Evolutionary conservation across 1,284 basidiomycete species (phyloP), one percentile per base, ranked within the genome.

Genomic region (Sparassis latifolia): DNA sequence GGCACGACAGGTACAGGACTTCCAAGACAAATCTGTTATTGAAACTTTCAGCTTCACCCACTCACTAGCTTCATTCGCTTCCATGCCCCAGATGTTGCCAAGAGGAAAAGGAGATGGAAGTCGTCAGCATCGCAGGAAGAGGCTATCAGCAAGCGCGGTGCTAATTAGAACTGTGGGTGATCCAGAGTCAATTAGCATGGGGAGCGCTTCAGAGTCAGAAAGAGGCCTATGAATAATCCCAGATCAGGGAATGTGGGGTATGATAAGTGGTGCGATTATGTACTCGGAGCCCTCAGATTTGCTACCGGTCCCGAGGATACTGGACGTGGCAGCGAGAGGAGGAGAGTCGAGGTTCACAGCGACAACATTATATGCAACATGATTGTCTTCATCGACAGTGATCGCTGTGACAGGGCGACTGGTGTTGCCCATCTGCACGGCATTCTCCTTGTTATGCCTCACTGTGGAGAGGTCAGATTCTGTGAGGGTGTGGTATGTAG

Each of bases 111-210:
- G 42, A 4, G 5, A 2, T 3, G 35, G 38, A 3, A 55, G 42
- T 32, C 27, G 1, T 7, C 39, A 29, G 2, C 48, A 47, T 2
- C 46, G 31, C 3, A 55, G 51, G 31, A 32, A 12, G 20, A 50
- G 40, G 6, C 10, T 4, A 10, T 3, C 28, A 10, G 39, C 48
- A 31, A 55, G 32, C 20, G 27, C 12, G 2, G 42, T 43, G 7
- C 45, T 33, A 47, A 55, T 52, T 44, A 55, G 33, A 47, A 55
- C 54, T 52, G 52, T 41, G 27, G 51, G 30, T 2, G 50, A 48
- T 7, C 50, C 53, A 27, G 42, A 42, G 35, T 55, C 53, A 37
- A 55, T 52, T 28, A 55, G 50, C 50, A 52, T 55, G 2, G 33
- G 38, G 5, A 50, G 29, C 2, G 47, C 35, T 12, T 37, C 35